A percentile compares a stretch with the other conserved stretches of the same genome.
Conservation (phyloP, 768 basidiomycete genomes). For the Trametes maxima region DNA sequence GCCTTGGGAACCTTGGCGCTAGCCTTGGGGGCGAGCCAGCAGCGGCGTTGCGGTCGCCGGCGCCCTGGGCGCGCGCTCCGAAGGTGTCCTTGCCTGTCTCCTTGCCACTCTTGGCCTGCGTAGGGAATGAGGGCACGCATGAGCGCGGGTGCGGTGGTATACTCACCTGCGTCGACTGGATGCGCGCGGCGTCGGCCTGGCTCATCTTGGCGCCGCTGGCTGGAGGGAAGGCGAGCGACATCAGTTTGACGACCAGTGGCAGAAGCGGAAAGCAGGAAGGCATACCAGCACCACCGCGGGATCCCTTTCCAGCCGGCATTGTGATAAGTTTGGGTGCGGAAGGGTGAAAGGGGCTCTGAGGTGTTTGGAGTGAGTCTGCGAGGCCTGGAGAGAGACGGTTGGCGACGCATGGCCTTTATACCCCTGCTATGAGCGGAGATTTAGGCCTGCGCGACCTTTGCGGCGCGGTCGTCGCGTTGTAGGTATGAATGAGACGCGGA, state of each 20-base stretch:
- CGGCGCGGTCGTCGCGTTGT: neutral
- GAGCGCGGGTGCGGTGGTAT: neutral
- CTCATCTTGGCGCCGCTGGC: constrained; percentile 26
- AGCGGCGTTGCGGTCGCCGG: constrained; percentile 26
- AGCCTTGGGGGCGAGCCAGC: constrained; percentile 17
- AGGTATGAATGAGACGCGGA: neutral
- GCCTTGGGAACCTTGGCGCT: constrained; percentile 23
- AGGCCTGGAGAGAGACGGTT: constrained; percentile 6
- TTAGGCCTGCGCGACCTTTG: neutral
- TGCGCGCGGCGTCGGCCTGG: constrained; percentile 28
- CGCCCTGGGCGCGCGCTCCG: constrained; percentile 30
- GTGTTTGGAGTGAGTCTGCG: constrained; percentile 6
- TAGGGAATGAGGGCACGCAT: neutral
- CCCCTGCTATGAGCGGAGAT: neutral
- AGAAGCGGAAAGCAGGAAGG: too few relatives aligned
- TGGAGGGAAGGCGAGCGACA: neutral
- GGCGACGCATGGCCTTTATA: constrained; percentile 1
- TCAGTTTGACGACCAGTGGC: neutral
- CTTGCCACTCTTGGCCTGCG: constrained; percentile 32
- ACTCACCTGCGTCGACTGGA: constrained; percentile 33
- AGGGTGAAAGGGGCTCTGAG: neutral
- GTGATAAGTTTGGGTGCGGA: constrained; percentile 8
- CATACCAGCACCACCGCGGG: constrained; percentile 23
- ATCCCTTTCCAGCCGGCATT: constrained; percentile 27
- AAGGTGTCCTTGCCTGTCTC: constrained; percentile 33